phyloP scores from a whole-genome alignment of 2,329 filamentous ascomycete genomes.

The Microsporum ferrugineum region DNA sequence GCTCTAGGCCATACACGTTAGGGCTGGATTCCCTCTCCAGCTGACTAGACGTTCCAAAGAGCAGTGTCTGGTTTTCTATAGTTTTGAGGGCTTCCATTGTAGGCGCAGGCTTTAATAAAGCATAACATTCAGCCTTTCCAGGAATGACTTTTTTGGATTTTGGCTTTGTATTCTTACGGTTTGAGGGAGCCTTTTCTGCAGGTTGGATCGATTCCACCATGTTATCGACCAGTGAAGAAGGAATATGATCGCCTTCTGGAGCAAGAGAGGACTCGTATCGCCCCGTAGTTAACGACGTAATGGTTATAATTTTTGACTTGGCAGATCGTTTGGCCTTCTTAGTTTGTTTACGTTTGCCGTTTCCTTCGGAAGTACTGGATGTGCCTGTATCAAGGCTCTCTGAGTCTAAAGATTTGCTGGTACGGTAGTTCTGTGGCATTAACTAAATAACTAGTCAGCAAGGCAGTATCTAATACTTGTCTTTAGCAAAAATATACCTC shows the following conservation, averaged over 20 bases:
- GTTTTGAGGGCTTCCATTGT: slow-evolving; percentile 57
- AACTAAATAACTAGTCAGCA: not conserved
- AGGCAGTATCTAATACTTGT: not conserved
- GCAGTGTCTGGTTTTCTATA: slow-evolving; percentile 58
- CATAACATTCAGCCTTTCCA: slow-evolving; percentile 37
- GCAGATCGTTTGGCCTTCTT: slow-evolving; percentile 27
- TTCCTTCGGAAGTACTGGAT: not conserved
- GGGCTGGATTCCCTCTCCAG: slow-evolving; percentile 62
- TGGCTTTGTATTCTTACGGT: slow-evolving; percentile 27
- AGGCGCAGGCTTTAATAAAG: slow-evolving; percentile 52
- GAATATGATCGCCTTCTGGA: slow-evolving; percentile 13
- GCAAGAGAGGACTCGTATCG: slow-evolving; percentile 44
- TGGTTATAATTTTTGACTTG: slow-evolving; percentile 56
- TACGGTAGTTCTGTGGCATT: not conserved
- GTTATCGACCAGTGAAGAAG: slow-evolving; percentile 15
- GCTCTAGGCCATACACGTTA: slow-evolving; percentile 31
- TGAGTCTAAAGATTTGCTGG: not conserved
- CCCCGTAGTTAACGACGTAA: slow-evolving; percentile 66
- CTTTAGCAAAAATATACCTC: slow-evolving; percentile 21
- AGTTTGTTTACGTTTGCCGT: not conserved
- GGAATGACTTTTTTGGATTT: slow-evolving; percentile 28
- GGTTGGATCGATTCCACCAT: slow-evolving; percentile 11
- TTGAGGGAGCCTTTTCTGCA: slow-evolving; percentile 13
- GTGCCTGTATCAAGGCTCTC: not conserved
- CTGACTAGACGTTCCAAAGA: slow-evolving; percentile 82